These are phyloP conservation scores for Aspergillus neoniger DNA, from an alignment of 2,329 filamentous ascomycete species.

Conservation along the genomic window DNA sequence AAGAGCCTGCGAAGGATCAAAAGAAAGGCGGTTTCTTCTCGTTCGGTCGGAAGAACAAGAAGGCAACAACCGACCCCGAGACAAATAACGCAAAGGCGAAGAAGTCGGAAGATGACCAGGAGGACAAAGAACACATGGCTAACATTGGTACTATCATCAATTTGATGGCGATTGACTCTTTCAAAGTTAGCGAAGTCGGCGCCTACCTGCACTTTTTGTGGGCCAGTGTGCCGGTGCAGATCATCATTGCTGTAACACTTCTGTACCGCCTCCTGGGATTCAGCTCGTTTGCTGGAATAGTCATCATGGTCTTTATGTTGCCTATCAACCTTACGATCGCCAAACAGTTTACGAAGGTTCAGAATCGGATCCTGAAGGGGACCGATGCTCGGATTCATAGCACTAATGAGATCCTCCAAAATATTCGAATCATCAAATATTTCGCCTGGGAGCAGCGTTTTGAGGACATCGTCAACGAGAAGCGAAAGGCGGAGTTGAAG, in stretches of 20 bases:
- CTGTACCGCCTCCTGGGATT: slow-evolving; percentile 88
- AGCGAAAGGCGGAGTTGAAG: slow-evolving; percentile 74
- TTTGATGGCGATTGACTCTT: slow-evolving; percentile 98
- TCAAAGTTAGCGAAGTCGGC: slow-evolving; percentile 94
- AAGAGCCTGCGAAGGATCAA: slow-evolving; percentile 41
- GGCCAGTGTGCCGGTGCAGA: slow-evolving; percentile 85
- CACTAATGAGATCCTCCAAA: slow-evolving; percentile 95
- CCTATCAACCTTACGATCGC: slow-evolving; percentile 90
- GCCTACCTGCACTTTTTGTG: slow-evolving; percentile 96
- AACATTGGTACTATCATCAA: slow-evolving; percentile 99
- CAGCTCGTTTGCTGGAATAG: slow-evolving; percentile 89
- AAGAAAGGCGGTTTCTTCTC: slow-evolving; percentile 52
- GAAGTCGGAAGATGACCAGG: slow-evolving; percentile 25
- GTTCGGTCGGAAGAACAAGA: slow-evolving; percentile 62
- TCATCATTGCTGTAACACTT: slow-evolving; percentile 75
- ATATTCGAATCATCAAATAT: slow-evolving; percentile 98
- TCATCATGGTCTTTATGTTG: slow-evolving; percentile 84
- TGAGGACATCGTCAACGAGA: slow-evolving; percentile 81
- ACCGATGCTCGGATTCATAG: slow-evolving; percentile 95
- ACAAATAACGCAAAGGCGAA: slow-evolving; percentile 22
- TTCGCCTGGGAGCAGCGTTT: slow-evolving; percentile 98
- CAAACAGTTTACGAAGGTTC: slow-evolving; percentile 78
- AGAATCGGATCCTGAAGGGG: slow-evolving; percentile 87
- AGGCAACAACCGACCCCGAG: slow-evolving; percentile 27
- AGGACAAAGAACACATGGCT: slow-evolving; percentile 68